Percentiles rank a stretch among this genome's conserved stretches.
These are phyloP conservation scores for Austroboletus novae-zelandiae DNA, from an alignment of 1,284 basidiomycete genomes.

Conservation along the genomic window DNA sequence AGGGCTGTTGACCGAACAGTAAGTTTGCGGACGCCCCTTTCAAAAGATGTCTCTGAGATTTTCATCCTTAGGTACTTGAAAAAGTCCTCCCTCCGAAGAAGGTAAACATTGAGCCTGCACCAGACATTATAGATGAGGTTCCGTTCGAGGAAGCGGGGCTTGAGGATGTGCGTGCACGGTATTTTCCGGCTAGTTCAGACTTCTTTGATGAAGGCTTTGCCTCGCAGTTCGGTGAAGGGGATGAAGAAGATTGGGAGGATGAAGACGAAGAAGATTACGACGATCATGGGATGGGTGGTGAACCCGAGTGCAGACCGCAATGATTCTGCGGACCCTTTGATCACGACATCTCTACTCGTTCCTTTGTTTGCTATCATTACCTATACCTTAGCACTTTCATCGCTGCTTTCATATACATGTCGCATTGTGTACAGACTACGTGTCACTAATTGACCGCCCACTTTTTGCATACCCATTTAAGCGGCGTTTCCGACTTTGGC, in stretches of 20 bases:
- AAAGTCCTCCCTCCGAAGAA: conserved; percentile 75
- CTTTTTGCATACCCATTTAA: conserved; percentile 7
- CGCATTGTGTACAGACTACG: conserved; percentile 29
- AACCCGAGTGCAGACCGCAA: conserved; percentile 68
- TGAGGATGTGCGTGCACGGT: conserved; percentile 74
- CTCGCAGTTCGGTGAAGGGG: conserved; percentile 68
- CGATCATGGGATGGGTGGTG: conserved; percentile 40
- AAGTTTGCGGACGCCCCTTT: conserved; percentile 13
- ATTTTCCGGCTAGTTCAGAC: conserved; percentile 62
- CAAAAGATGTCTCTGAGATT: background rate
- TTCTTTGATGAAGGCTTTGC: conserved; percentile 72
- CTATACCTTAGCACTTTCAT: conserved; percentile 16
- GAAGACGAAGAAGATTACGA: conserved; percentile 59
- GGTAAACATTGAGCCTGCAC: conserved; percentile 64
- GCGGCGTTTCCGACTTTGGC: conserved; percentile 35
- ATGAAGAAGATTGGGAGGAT: conserved; percentile 66
- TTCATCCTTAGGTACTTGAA: conserved; percentile 51
- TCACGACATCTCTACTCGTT: conserved; percentile 11
- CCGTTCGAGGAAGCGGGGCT: conserved; percentile 73
- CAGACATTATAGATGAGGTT: conserved; percentile 69
- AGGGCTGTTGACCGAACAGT: conserved; percentile 58
- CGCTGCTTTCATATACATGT: conserved; percentile 23
- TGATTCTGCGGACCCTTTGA: conserved; percentile 31
- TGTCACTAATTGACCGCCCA: conserved; percentile 20
- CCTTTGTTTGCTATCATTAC: conserved; percentile 10